Evolutionary conservation across 768 basidiomycete species (phyloP), one percentile per base, ranked within the genome.

Genomic region (Solioccasus polychromus): DNA sequence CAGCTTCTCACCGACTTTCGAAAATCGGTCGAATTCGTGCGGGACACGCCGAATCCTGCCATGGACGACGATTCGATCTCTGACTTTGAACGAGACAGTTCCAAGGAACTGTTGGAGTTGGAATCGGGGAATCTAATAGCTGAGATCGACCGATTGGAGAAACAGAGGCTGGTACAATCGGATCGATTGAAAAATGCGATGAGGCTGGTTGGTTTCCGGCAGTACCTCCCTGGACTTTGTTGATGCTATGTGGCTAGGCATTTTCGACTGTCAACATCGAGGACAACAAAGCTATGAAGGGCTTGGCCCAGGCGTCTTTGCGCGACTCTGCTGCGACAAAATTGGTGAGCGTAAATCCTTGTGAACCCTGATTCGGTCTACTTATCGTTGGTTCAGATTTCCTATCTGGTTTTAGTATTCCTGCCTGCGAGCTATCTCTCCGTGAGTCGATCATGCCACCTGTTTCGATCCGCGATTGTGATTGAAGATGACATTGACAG

Each of bases 401-500:
- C 78, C 1, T 80, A 79, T 45, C 60, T 83, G 8, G 79, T 80
- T 0, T 79, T 82, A 78, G 57, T 80, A 28, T 83, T 82, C 61
- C 63, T 83, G 20, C 82, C 82, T 1, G 74, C 78, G 4, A 73
- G 71, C 9, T 80, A 80, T 44, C 59, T 61, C 32, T 51, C 63
- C 7, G 65, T 64, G 44, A 41, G 62, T 60, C 0, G 10, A 9
- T 7, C 2, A 3, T 23, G 8, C 28, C 12, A 10, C n/a, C n/a
- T n/a, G n/a, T n/a, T n/a, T n/a, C 25, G 3, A 8, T 23, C 15
- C 17, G n/a, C 4, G 9, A 18, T 29, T 2, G 12, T 23, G 25
- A 17, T 43, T 52, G 2, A 58, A 5, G 28, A 9, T 12, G 22
- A 24, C 4, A 8, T 62, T 5, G 29, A 64, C 68, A 78, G 45